Evolutionary conservation across 2,329 filamentous ascomycete genomes (phyloP).

Genomic region (Harringtonia aguacate): DNA sequence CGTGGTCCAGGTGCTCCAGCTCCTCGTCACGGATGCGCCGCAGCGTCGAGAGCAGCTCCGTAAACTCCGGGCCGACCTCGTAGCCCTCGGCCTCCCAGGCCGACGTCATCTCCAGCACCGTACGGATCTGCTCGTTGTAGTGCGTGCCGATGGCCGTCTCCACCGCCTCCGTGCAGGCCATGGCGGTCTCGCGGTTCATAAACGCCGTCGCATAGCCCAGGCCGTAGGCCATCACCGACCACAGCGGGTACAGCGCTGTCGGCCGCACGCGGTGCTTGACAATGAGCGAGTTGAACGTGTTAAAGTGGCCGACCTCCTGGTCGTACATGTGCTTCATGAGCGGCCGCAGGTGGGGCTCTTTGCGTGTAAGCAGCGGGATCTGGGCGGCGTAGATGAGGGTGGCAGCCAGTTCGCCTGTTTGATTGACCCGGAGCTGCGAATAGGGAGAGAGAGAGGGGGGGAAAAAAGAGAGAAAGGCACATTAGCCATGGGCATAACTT

Average conservation of each 20-base stretch:
- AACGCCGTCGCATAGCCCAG: conserved; percentile 85
- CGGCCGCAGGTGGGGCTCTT: conserved; percentile 77
- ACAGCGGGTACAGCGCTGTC: conserved; percentile 84
- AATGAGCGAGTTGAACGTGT: conserved; percentile 74
- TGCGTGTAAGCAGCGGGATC: conserved; percentile 65
- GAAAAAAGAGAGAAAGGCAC: conserved; percentile 10
- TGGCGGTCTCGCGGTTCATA: conserved; percentile 85
- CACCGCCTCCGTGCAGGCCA: conserved; percentile 97
- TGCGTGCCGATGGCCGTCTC: conserved; percentile 96
- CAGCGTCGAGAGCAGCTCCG: conserved; percentile 59
- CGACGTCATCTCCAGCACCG: conserved; percentile 68
- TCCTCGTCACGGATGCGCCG: conserved; percentile 88
- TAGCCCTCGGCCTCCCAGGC: conserved; percentile 69
- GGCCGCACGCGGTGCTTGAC: conserved; percentile 83
- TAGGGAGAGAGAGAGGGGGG: too few relatives aligned
- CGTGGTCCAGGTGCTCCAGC: conserved; percentile 91
- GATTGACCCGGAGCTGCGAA: conserved; percentile 78
- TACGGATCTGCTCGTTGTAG: conserved; percentile 85
- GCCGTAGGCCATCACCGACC: conserved; percentile 68
- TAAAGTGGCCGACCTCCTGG: conserved; percentile 82
- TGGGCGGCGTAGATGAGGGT: conserved; percentile 90
- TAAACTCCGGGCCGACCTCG: conserved; percentile 69
- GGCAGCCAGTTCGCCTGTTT: conserved; percentile 94
- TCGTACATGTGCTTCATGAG: conserved; percentile 98
- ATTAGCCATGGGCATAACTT: conserved; percentile 6